These are phyloP conservation scores for Talaromyces amestolkiae DNA, from an alignment of 2,329 filamentous ascomycete genomes.

Conservation along the genomic window DNA sequence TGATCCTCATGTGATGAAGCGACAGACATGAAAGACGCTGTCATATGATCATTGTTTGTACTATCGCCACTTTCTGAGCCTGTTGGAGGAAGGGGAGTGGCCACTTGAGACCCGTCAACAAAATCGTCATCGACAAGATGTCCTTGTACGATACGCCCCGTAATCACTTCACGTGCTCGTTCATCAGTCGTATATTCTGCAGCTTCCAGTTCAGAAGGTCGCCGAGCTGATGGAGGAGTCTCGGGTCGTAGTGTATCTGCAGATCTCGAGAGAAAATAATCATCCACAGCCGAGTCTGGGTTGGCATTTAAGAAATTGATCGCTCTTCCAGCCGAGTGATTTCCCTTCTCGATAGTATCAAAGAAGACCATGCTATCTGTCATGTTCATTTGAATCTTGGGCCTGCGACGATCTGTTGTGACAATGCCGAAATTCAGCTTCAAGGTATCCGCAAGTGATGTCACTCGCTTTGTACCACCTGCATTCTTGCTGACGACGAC, in stretches of 20 bases:
- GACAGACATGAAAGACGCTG: conserved; percentile 75
- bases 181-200: conserved; percentile 68
- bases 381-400: conserved; percentile 57
- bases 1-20: conserved; percentile 70
- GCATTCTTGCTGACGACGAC: conserved; percentile 98
- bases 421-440: conserved; percentile 98
- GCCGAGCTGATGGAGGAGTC: conserved; percentile 38
- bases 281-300: conserved; percentile 19
- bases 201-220: conserved; percentile 45
- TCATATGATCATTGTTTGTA: conserved; percentile 77
- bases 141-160: conserved; percentile 84
- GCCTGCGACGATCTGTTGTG: conserved; percentile 54
- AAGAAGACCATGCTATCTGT: conserved; percentile 75
- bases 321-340: conserved; percentile 22
- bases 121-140: conserved; percentile 94
- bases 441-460: conserved; percentile 87
- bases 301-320: not conserved
- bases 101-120: conserved; percentile 59
- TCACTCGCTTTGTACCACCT: conserved; percentile 94
- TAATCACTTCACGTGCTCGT: conserved; percentile 83
- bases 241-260: conserved; percentile 36
- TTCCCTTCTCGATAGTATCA: conserved; percentile 55
- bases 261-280: conserved; percentile 21
- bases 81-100: conserved; percentile 48
- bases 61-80: conserved; percentile 49